Conservation (phyloP, 208 protist species). For the Phytomonas sp. region DNA sequence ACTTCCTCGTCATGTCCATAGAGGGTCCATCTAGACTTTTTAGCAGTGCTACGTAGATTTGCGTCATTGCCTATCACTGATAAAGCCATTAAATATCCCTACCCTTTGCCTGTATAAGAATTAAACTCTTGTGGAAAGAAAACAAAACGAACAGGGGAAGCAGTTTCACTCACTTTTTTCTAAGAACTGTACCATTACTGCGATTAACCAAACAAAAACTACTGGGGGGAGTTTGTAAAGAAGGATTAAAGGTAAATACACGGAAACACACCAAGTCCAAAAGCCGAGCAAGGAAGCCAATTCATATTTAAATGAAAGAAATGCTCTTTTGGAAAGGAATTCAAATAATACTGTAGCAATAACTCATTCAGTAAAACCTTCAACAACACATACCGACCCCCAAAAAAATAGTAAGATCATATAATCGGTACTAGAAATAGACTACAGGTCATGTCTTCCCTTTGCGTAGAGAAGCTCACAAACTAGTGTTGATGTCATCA, state of each 20-base stretch:
- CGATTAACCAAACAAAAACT: neutral
- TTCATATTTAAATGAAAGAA: neutral
- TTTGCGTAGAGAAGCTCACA: neutral
- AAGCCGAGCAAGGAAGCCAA: neutral
- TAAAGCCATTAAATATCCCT: neutral
- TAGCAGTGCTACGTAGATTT: neutral
- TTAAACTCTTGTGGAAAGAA: neutral
- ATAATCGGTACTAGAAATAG: neutral
- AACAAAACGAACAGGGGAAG: neutral
- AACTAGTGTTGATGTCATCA: neutral
- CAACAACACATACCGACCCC: neutral
- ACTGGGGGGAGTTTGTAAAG: neutral
- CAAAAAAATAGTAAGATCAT: neutral
- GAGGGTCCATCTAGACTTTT: constrained; percentile 30
- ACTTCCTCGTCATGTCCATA: constrained; percentile 58
- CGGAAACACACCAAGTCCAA: neutral
- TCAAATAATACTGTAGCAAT: neutral
- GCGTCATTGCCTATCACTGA: neutral
- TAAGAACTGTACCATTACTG: neutral
- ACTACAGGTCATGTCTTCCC: neutral
- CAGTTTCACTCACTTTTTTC: neutral
- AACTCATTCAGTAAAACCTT: neutral
- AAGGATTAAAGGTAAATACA: neutral
- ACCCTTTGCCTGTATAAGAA: neutral
- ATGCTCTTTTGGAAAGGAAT: neutral